Percentiles rank a stretch among this genome's conserved stretches.
These are phyloP conservation scores for Acer saccharum DNA, from an alignment of 345 rosid genomes.

Conservation along the genomic window DNA sequence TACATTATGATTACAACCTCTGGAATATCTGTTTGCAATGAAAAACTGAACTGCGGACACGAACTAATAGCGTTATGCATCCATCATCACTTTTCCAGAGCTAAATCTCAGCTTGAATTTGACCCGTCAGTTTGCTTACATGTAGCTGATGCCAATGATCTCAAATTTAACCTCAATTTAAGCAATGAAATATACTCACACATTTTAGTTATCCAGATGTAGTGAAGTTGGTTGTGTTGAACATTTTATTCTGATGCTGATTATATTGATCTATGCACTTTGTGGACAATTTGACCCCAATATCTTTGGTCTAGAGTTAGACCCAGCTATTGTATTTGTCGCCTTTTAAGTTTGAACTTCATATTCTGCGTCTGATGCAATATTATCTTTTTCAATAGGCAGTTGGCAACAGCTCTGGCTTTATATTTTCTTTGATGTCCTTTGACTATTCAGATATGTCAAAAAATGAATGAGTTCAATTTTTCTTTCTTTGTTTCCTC, in stretches of 20 bases:
- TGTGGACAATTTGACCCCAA: background rate
- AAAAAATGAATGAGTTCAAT: background rate
- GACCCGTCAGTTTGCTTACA: background rate
- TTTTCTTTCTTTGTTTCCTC: conserved; percentile 6
- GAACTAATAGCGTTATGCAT: background rate
- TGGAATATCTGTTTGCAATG: background rate
- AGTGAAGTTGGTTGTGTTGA: background rate
- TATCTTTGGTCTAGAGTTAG: background rate
- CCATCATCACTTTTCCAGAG: background rate
- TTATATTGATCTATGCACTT: background rate
- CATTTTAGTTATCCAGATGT: background rate
- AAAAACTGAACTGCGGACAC: background rate
- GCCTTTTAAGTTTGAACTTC: background rate
- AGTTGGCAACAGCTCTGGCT: background rate
- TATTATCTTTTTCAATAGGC: background rate
- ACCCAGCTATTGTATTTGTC: background rate
- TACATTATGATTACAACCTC: background rate
- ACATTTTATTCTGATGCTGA: background rate
- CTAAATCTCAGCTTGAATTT: background rate
- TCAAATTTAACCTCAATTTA: background rate
- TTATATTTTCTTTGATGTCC: background rate
- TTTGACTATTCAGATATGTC: background rate
- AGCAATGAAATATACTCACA: background rate
- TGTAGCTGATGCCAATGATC: background rate
- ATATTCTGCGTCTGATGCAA: background rate